Base-by-base conservation (phyloP, 345 rosid species). In the Zanthoxylum bungeanum region DNA sequence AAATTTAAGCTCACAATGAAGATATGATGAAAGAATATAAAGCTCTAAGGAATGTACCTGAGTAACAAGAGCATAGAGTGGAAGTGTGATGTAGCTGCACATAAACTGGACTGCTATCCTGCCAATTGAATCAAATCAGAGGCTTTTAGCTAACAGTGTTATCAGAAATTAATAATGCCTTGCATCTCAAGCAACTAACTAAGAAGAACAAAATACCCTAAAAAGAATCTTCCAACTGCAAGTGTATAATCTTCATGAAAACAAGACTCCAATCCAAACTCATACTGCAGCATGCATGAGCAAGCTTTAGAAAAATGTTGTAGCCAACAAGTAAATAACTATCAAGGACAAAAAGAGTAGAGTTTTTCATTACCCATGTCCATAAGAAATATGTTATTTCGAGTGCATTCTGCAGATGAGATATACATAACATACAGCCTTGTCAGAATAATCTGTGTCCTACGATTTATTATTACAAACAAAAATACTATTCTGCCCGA, bases 21-120 rank as follows among this genome's bases (percentile, higher is more conserved):
- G 4, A 9, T 24, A 5, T 27, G 59, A 53, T 16, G 9, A 28
- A 11, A 25, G 5, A 24, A 11, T 4, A 14, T 1, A 10, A 33
- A 33, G 19, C 49, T 0, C 49, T 10, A 19, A 21, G 25, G 4
- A 31, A 5, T 30, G 24, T 69, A 88, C 99, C 96, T 93, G 99
- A 72, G 99, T 91, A 39, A 96, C 99, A 59, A 96, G 99, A 40
- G 99, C 98, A 69, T 96, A 96, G 34, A 95, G 89, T 46, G 98
- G 99, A 62, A 95, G 97, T 36, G 98, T 95, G 77, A 83, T 88
- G 86, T 93, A 95, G 70, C 96, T 92, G 81, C 97, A 91, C 22
- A 92, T 75, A 73, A 95, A 72, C 47, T 95, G 97, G 37, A 88
- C 94, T 53, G 88, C 89, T 47, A 88, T 64, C 72, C 99, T 93